phyloP scores from a whole-genome alignment of 1,139 yeast species.

The Meyerozyma smithsonii region DNA sequence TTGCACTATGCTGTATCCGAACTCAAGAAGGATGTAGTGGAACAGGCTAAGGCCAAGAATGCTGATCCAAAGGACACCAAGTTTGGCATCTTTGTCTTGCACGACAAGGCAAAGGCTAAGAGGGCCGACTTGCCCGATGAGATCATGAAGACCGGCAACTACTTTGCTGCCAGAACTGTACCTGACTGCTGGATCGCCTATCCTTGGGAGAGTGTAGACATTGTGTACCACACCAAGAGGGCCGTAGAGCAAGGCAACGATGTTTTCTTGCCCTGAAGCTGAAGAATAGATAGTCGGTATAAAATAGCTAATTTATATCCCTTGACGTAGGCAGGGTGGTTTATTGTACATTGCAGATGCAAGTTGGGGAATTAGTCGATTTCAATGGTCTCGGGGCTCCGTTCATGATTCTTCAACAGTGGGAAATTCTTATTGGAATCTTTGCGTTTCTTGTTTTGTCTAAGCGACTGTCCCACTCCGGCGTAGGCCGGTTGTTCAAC shows the following conservation, averaged over 20 bases:
- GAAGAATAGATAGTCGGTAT: not conserved
- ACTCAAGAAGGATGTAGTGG: slow-evolving; percentile 50
- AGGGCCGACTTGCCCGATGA: slow-evolving; percentile 70
- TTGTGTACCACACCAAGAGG: slow-evolving; percentile 76
- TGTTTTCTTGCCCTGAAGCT: slow-evolving; percentile 41
- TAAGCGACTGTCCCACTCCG: slow-evolving; percentile 67
- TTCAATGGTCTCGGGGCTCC: slow-evolving; percentile 75
- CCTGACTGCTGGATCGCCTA: slow-evolving; percentile 96
- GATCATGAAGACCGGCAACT: slow-evolving; percentile 62
- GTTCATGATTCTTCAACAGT: slow-evolving; percentile 45
- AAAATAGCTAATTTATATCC: not conserved
- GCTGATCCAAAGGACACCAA: slow-evolving; percentile 35
- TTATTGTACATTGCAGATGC: slow-evolving; percentile 2
- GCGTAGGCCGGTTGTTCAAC: slow-evolving; percentile 33
- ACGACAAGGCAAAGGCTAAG: slow-evolving; percentile 55
- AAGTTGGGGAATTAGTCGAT: slow-evolving; percentile 46
- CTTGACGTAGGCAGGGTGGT: not conserved
- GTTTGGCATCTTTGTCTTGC: slow-evolving; percentile 55
- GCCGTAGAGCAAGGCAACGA: slow-evolving; percentile 73
- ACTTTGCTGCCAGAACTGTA: slow-evolving; percentile 86
- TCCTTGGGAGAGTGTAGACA: slow-evolving; percentile 95
- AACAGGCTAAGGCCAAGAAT: slow-evolving; percentile 40
- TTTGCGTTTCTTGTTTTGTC: slow-evolving; percentile 72
- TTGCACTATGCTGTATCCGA: slow-evolving; percentile 58
- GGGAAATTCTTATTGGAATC: slow-evolving; percentile 44